Evolutionary conservation across 768 basidiomycete genomes (phyloP).

Genomic region (Agrocybe praecox): DNA sequence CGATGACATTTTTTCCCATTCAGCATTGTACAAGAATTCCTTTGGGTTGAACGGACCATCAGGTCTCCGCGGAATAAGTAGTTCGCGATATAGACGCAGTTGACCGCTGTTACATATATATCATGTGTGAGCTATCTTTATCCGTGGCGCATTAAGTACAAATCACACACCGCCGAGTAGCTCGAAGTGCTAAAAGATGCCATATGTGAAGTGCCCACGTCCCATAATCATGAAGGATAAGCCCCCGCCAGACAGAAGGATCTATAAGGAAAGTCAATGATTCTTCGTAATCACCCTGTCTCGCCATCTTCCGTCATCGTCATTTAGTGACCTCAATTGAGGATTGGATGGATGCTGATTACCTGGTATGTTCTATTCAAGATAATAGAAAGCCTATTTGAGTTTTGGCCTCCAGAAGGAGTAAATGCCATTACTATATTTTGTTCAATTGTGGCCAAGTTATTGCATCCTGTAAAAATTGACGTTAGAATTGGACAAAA

Average conservation of each 20-base stretch:
- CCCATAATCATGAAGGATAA: conserved; percentile 66
- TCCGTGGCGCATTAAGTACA: not conserved
- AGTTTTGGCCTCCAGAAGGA: conserved; percentile 56
- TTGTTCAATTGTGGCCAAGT: conserved; percentile 68
- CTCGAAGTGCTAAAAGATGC: conserved; percentile 71
- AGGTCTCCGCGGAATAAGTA: conserved; percentile 62
- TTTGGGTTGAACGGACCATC: conserved; percentile 53
- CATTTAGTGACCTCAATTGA: conserved; percentile 8
- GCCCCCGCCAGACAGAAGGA: conserved; percentile 68
- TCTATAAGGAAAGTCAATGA: conserved; percentile 66
- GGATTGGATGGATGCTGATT: not conserved
- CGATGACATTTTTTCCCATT: conserved; percentile 39
- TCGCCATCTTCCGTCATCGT: conserved; percentile 49
- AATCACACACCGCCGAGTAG: conserved; percentile 61
- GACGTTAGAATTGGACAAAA: conserved; percentile 7
- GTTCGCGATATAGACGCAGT: conserved; percentile 63
- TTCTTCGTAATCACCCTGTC: conserved; percentile 68
- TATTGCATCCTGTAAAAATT: conserved; percentile 56
- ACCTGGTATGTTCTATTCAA: conserved; percentile 76
- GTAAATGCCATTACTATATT: conserved; percentile 71
- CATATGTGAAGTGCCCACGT: conserved; percentile 78
- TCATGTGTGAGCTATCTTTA: not conserved
- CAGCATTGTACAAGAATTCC: conserved; percentile 55
- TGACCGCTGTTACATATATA: conserved; percentile 53
- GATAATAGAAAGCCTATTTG: conserved; percentile 58